Evolutionary conservation across 495 filamentous ascomycete species (phyloP).

Genomic region (Penicillium waksmanii): DNA sequence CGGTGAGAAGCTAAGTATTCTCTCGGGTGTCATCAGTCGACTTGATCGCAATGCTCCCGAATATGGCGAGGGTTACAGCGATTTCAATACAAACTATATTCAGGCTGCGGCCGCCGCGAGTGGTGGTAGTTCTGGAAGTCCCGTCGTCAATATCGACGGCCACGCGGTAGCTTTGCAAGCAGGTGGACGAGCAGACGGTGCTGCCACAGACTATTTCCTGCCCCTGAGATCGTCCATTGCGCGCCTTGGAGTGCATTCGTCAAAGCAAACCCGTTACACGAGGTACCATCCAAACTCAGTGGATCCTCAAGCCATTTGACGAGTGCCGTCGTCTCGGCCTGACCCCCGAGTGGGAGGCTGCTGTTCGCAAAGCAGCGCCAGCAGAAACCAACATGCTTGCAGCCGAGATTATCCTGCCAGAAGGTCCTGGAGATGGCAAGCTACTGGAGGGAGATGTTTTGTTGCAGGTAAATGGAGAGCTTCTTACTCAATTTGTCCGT

Average conservation of each 20-base stretch:
- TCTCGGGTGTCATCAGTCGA: conserved; percentile 95
- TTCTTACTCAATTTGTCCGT: conserved; percentile 89
- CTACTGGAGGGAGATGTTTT: conserved; percentile 96
- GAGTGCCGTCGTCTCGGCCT: conserved; percentile 92
- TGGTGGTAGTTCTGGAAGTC: conserved; percentile 94
- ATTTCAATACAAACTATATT: conserved; percentile 99
- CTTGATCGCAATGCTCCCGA: conserved; percentile 96
- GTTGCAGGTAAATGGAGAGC: conserved; percentile 89
- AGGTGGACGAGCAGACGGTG: conserved; percentile 89
- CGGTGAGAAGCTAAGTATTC: conserved; percentile 96
- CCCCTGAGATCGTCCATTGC: conserved; percentile 85
- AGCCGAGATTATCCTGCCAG: conserved; percentile 90
- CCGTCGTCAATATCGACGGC: conserved; percentile 94
- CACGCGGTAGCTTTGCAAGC: conserved; percentile 93
- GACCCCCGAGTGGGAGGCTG: conserved; percentile 80
- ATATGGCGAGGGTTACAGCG: conserved; percentile 97
- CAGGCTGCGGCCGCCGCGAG: conserved; percentile 96
- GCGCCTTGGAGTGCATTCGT: conserved; percentile 85
- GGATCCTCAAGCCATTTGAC: conserved; percentile 95
- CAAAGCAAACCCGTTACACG: conserved; percentile 72
- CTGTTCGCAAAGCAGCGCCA: conserved; percentile 78
- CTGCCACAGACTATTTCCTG: conserved; percentile 97
- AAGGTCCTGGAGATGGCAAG: conserved; percentile 82
- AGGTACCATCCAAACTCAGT: conserved; percentile 98
- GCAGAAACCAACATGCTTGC: conserved; percentile 96